These are phyloP conservation scores for Rhododendron williamsianum DNA, from an alignment of 148 eudicot genomes.

Conservation along the genomic window DNA sequence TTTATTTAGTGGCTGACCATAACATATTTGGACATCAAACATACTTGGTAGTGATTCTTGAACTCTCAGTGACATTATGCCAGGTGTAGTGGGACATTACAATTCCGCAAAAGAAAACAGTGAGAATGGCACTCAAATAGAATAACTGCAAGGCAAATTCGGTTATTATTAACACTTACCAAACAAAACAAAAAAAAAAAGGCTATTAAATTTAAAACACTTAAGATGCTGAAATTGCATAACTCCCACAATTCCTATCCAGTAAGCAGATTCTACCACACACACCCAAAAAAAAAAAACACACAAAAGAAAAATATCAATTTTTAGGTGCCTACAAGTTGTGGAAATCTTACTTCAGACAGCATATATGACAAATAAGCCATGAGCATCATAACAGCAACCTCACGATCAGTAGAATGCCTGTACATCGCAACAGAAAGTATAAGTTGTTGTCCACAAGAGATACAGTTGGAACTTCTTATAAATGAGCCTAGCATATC, in stretches of 20 bases:
- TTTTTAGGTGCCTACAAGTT: background rate
- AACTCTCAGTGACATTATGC: constrained; percentile 85
- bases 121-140: constrained; percentile 65
- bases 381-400: constrained; percentile 83
- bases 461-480: background rate
- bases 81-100: constrained; percentile 93
- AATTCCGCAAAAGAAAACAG: constrained; percentile 84
- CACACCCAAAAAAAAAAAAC: background rate
- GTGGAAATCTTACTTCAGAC: constrained; percentile 56
- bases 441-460: background rate
- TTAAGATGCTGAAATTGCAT: background rate
- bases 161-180: background rate
- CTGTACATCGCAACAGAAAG: constrained; percentile 22
- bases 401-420: constrained; percentile 92
- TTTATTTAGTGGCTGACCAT: background rate
- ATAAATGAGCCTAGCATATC: background rate
- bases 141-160: constrained; percentile 45
- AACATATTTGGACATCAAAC: constrained; percentile 8
- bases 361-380: constrained; percentile 76
- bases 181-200: no score
- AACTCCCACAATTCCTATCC: background rate
- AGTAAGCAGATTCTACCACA: background rate
- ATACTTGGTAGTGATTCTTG: constrained; percentile 80
- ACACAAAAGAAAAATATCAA: background rate
- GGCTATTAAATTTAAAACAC: background rate